Conservation (phyloP, 78 protist genomes). For the Polysphondylium violaceum region DNA sequence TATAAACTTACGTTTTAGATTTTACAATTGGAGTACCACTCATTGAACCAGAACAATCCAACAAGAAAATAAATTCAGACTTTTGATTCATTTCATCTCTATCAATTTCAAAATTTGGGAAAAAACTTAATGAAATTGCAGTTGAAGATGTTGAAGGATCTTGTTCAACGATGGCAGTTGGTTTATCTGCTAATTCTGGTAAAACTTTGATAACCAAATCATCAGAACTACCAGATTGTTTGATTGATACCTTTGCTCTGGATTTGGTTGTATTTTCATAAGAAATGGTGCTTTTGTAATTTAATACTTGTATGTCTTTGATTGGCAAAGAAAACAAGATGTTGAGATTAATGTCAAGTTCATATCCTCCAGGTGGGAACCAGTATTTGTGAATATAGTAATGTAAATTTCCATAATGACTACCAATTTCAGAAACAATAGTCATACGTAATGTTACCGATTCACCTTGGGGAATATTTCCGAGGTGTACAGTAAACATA, state of each 20-base stretch:
- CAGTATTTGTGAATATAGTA: constrained; percentile 4
- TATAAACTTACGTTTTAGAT: background rate
- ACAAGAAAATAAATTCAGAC: constrained; percentile 42
- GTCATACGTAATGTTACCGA: constrained; percentile 45
- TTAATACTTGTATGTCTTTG: too few relatives aligned
- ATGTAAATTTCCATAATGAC: background rate
- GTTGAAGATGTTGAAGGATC: background rate
- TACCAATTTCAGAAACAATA: constrained; percentile 75
- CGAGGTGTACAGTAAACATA: constrained; percentile 40
- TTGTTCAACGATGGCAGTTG: background rate
- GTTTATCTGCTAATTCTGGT: background rate
- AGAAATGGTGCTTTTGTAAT: too few relatives aligned
- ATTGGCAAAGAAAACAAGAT: constrained; percentile 6
- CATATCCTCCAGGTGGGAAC: background rate
- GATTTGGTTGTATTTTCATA: too few relatives aligned
- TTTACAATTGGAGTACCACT: constrained; percentile 9
- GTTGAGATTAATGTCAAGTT: background rate
- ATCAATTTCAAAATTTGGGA: background rate
- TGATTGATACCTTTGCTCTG: background rate
- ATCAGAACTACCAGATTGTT: background rate
- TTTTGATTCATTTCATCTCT: constrained; percentile 11
- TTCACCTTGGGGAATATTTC: constrained; percentile 83
- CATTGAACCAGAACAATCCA: constrained; percentile 78
- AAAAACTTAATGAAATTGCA: background rate
- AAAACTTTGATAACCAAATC: background rate